A percentile compares a stretch with the other conserved stretches of the same genome.
Evolutionary conservation across 1,139 yeast genomes (phyloP).

Genomic region (Sugiyamaella paludigena): DNA sequence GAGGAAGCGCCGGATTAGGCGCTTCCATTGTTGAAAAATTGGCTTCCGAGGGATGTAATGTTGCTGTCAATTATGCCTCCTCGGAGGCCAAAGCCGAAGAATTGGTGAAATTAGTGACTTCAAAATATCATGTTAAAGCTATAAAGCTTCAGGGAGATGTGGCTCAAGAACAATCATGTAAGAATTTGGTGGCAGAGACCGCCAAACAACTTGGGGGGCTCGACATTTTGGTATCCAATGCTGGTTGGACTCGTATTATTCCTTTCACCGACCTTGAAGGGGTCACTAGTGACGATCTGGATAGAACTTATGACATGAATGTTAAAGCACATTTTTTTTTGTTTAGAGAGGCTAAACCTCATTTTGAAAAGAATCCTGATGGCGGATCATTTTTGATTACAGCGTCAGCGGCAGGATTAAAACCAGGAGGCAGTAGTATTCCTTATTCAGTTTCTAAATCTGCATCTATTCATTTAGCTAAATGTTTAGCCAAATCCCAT

Average conservation of each 20-base stretch:
- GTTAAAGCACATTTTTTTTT: constrained; percentile 40
- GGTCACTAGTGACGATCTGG: constrained; percentile 29
- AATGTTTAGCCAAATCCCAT: constrained; percentile 40
- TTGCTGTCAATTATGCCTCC: constrained; percentile 38
- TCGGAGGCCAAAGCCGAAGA: constrained; percentile 34
- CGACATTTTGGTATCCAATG: constrained; percentile 36
- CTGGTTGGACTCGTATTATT: constrained; percentile 31
- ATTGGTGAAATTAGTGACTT: constrained; percentile 27
- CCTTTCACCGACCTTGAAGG: constrained; percentile 25
- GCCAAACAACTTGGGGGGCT: constrained; percentile 30
- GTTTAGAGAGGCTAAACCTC: constrained; percentile 39
- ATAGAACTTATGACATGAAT: constrained; percentile 30
- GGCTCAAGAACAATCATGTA: constrained; percentile 24
- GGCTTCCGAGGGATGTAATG: constrained; percentile 30
- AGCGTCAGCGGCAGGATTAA: constrained; percentile 43
- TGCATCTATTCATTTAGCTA: constrained; percentile 40
- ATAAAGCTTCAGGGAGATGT: constrained; percentile 28
- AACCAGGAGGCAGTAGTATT: constrained; percentile 40
- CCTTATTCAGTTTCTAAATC: constrained; percentile 45
- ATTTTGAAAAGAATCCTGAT: constrained; percentile 35
- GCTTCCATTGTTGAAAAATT: constrained; percentile 30
- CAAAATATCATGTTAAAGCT: constrained; percentile 23
- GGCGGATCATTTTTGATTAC: constrained; percentile 43
- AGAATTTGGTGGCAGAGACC: constrained; percentile 26
- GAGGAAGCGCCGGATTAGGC: constrained; percentile 36